Conservation (phyloP, 148 eudicot species). For the Talinum fruticosum region DNA sequence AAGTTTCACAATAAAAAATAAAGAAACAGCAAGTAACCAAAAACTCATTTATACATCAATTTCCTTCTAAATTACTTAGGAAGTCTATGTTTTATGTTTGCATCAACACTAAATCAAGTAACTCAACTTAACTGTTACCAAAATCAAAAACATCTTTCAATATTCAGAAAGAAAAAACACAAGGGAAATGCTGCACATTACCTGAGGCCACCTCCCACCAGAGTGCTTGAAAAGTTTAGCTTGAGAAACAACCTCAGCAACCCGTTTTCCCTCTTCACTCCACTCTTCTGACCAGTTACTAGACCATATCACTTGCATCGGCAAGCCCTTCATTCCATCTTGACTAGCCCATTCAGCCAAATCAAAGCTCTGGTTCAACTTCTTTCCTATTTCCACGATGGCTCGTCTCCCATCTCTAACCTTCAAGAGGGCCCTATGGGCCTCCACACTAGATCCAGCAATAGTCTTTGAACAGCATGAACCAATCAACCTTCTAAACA, state of each 20-base stretch:
- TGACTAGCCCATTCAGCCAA: slow-evolving; percentile 67
- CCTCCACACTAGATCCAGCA: slow-evolving; percentile 46
- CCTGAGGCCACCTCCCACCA: slow-evolving; percentile 97
- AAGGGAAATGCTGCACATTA: slow-evolving; percentile 23
- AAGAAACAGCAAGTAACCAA: too few species aligned
- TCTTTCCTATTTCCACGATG: slow-evolving; percentile 65
- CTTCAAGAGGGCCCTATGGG: slow-evolving; percentile 69
- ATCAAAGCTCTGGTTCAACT: slow-evolving; percentile 70
- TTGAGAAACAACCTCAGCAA: slow-evolving; percentile 55
- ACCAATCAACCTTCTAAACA: slow-evolving; percentile 54
- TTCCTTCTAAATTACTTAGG: neutral
- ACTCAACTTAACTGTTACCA: neutral
- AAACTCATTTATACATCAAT: neutral
- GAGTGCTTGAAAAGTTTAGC: slow-evolving; percentile 65
- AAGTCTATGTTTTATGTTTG: neutral
- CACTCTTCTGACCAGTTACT: slow-evolving; percentile 59
- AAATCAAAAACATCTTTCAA: neutral
- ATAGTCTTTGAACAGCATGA: slow-evolving; percentile 48
- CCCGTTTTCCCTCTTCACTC: slow-evolving; percentile 59
- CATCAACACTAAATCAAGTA: neutral
- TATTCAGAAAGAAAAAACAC: neutral
- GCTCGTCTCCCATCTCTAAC: slow-evolving; percentile 63
- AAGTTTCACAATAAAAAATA: too few species aligned
- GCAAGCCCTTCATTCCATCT: slow-evolving; percentile 62
- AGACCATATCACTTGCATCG: slow-evolving; percentile 84